Conservation (phyloP, 805 yeast genomes). For the Yueomyces sp. region DNA sequence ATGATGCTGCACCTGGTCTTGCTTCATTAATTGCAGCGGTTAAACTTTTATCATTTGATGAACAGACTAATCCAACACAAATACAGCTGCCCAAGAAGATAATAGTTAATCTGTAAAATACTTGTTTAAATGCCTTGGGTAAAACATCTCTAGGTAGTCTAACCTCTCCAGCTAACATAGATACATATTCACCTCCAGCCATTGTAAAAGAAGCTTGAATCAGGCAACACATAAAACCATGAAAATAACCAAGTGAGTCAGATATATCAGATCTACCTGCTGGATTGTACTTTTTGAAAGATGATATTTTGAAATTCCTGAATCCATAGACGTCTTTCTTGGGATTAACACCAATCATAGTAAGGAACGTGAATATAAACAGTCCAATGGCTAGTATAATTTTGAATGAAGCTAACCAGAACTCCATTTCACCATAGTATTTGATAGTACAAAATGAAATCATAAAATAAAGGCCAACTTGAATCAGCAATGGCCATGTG, state of each 20-base stretch:
- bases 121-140: slow-evolving; percentile 70
- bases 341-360: slow-evolving; percentile 86
- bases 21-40: slow-evolving; percentile 43
- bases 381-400: slow-evolving; percentile 64
- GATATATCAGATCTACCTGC: slow-evolving; percentile 27
- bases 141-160: slow-evolving; percentile 54
- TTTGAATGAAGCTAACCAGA: slow-evolving; percentile 64
- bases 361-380: slow-evolving; percentile 58
- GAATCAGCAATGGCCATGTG: slow-evolving; percentile 54
- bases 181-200: slow-evolving; percentile 77
- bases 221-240: slow-evolving; percentile 59
- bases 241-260: slow-evolving; percentile 39
- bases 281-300: slow-evolving; percentile 42
- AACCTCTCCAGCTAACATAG: slow-evolving; percentile 79
- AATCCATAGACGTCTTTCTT: slow-evolving; percentile 48
- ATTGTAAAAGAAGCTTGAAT: slow-evolving; percentile 65
- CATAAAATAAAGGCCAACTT: slow-evolving; percentile 45
- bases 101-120: slow-evolving; percentile 51
- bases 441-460: slow-evolving; percentile 64
- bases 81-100: slow-evolving; percentile 65
- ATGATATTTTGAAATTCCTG: slow-evolving; percentile 39
- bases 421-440: slow-evolving; percentile 72
- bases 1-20: slow-evolving; percentile 65
- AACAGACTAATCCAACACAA: slow-evolving; percentile 65
- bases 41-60: slow-evolving; percentile 52